Evolutionary conservation across 2,329 filamentous ascomycete species (phyloP).

Genomic region (Trichoderma sp.): DNA sequence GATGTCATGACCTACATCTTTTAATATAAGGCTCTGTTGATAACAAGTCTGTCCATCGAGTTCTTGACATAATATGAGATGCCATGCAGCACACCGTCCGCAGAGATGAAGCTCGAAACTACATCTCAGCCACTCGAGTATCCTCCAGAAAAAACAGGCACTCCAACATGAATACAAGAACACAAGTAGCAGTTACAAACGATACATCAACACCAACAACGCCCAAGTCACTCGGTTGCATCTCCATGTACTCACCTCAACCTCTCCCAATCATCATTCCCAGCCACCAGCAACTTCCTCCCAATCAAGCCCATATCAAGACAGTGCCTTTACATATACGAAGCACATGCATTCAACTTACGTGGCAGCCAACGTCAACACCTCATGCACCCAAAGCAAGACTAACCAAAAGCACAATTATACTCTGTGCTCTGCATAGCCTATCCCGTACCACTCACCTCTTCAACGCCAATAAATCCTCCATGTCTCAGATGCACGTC

Average conservation of each 20-base stretch:
- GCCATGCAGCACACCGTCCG: not conserved
- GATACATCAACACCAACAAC: not conserved
- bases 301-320: not conserved
- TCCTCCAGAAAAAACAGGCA: not conserved
- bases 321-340: not conserved
- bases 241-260: not conserved
- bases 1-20: not conserved
- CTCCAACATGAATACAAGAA: not conserved
- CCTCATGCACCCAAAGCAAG: not conserved
- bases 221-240: not conserved
- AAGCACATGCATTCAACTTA: not conserved
- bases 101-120: fast-evolving
- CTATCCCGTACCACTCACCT: not conserved
- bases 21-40: not conserved
- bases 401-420: not conserved
- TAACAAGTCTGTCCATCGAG: fast-evolving
- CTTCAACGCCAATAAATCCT: not conserved
- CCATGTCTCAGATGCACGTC: not conserved
- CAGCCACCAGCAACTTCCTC: not conserved
- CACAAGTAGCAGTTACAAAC: not conserved
- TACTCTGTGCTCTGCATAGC: not conserved
- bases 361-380: not conserved
- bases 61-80: not conserved
- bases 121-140: fast-evolving
- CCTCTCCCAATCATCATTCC: not conserved